These are phyloP conservation scores for Plasmodium gonderi DNA, from an alignment of 169 alveolate species.

Conservation along the genomic window DNA sequence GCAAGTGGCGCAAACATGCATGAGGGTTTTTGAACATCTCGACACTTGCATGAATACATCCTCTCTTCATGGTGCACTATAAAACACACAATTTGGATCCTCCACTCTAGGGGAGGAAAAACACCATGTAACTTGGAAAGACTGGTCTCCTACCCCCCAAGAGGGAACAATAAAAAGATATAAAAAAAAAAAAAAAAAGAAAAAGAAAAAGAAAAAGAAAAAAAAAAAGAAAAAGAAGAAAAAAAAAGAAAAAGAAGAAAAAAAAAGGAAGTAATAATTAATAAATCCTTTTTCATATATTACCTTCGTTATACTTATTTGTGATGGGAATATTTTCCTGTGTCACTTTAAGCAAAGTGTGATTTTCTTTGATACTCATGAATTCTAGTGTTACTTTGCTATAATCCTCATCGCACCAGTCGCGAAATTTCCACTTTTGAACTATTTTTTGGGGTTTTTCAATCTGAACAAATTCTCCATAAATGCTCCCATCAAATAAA, in stretches of 20 bases:
- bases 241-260: background rate
- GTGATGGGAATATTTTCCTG: conserved; percentile 50
- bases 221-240: background rate
- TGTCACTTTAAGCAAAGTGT: conserved; percentile 30
- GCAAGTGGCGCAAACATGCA: too few relatives aligned
- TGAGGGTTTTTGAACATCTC: too few relatives aligned
- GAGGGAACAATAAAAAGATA: too few relatives aligned
- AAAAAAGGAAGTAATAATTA: background rate
- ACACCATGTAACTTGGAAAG: too few relatives aligned
- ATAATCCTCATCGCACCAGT: conserved; percentile 44
- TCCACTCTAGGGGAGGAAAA: too few relatives aligned
- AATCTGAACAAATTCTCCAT: conserved; percentile 38
- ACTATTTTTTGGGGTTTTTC: conserved; percentile 19
- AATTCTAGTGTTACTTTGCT: conserved; percentile 59
- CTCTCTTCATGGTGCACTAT: too few relatives aligned
- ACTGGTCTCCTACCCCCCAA: too few relatives aligned
- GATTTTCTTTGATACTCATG: conserved; percentile 40
- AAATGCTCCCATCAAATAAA: conserved; percentile 31
- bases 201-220: background rate
- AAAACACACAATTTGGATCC: too few relatives aligned
- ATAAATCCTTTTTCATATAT: background rate
- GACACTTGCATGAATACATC: too few relatives aligned
- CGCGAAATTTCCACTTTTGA: conserved; percentile 55
- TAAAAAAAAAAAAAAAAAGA: too few relatives aligned
- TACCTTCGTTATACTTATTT: conserved; percentile 64